Evolutionary conservation across 257 asterid genomes (phyloP), one percentile per base, ranked within the genome.

Genomic region (Solanum lycopersicoides): DNA sequence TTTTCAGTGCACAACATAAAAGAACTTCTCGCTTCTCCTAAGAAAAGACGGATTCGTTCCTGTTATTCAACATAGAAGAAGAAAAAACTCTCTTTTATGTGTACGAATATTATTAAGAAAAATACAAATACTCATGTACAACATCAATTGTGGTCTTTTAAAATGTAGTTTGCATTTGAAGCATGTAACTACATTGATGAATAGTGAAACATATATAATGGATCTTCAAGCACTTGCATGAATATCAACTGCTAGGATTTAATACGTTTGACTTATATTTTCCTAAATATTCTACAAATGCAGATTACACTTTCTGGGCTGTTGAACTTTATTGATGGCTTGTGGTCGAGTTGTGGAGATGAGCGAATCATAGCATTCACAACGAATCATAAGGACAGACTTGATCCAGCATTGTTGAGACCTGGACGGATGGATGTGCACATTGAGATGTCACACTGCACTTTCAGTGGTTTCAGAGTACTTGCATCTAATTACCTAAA

Each of bases 321-420:
- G 53, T 93, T 95, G 3, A 94, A 95, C 91, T 94, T 95, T 75
- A 90, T 94, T 10, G 98, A 95, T 89, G 98, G 98, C 16, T 83
- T 95, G 88, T 95, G 98, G 98, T 95, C 98, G 20, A 92, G 98
- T 87, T 93, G 96, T 39, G 98, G 98, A 12, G 98, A 95, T 50
- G 98, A 94, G 87, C 89, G 95, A 80, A 94, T 94, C 88, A 92
- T 94, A 85, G 93, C 92, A 73, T 93, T 95, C 90, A 95, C 98
- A 3, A 95, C 98, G 37, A 95, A 95, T 68, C 97, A 93, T 89
- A 95, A 90, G 91, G 91, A 93, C 86, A 74, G 94, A 21, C 87
- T 95, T 14, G 98, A 95, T 87, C 92, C 94, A 39, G 96, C 97
- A 18, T 73, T 95, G 88, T 89, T 95, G 56, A 83, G 97, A 45